These are phyloP conservation scores for Salix udensis DNA, from an alignment of 345 rosid species.

Conservation along the genomic window DNA sequence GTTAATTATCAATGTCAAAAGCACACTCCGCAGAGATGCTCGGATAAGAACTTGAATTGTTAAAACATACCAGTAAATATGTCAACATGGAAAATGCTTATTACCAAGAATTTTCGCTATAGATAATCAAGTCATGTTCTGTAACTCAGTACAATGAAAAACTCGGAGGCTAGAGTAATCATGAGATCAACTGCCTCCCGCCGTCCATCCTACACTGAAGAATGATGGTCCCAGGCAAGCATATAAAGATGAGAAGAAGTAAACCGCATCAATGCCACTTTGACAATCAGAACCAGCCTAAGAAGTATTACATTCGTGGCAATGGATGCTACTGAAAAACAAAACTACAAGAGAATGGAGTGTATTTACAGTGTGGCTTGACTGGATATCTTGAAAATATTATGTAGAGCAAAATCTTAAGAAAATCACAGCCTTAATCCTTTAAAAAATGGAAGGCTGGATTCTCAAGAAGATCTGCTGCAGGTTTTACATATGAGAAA, in stretches of 20 bases:
- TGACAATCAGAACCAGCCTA: constrained; percentile 28
- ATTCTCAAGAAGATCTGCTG: constrained; percentile 20
- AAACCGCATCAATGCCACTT: constrained; percentile 17
- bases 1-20: too few species aligned
- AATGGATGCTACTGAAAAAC: constrained; percentile 17
- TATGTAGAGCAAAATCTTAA: not conserved
- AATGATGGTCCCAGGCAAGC: constrained; percentile 12
- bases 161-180: constrained; percentile 12
- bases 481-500: constrained; percentile 24
- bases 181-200: constrained; percentile 13
- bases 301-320: constrained; percentile 27
- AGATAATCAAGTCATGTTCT: constrained; percentile 8
- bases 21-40: not conserved
- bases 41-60: too few species aligned
- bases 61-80: not conserved
- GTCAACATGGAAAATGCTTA: not conserved
- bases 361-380: constrained; percentile 27
- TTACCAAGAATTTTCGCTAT: constrained; percentile 7
- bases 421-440: constrained; percentile 23
- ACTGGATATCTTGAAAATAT: not conserved
- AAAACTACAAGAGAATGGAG: not conserved
- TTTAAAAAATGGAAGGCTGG: constrained; percentile 30
- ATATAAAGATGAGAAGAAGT: not conserved
- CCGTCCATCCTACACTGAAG: constrained; percentile 11
- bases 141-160: constrained; percentile 25